Evolutionary conservation across 2,329 filamentous ascomycete species (phyloP).

Genomic region (Emericellopsis cladophorae): DNA sequence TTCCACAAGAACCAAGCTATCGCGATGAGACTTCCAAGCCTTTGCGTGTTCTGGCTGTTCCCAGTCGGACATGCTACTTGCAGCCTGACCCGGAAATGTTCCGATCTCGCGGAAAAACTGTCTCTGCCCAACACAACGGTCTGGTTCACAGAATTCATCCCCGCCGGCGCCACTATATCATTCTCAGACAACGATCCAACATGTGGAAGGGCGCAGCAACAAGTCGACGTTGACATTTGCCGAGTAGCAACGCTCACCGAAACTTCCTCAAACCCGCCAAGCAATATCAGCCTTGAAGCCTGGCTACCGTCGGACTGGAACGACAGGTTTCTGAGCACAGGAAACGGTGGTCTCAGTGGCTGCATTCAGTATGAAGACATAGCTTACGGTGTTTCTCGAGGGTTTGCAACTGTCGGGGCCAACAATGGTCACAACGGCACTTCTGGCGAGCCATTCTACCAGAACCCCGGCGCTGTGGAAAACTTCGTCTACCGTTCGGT

Average conservation of each 20-base stretch:
- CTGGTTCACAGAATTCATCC: slow-evolving; percentile 10
- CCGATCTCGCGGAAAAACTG: neutral
- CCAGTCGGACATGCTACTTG: neutral
- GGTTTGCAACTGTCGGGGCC: slow-evolving; percentile 33
- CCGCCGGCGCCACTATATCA: slow-evolving; percentile 22
- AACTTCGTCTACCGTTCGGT: slow-evolving; percentile 22
- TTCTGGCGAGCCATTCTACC: slow-evolving; percentile 13
- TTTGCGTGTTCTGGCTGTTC: neutral
- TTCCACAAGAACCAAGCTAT: neutral
- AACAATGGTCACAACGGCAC: slow-evolving; percentile 39
- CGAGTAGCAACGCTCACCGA: slow-evolving; percentile 7
- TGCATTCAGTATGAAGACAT: slow-evolving; percentile 35
- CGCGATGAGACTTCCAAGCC: neutral
- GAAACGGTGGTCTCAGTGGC: slow-evolving; percentile 34
- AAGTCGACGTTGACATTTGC: slow-evolving; percentile 8
- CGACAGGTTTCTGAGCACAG: slow-evolving; percentile 29
- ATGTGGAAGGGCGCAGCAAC: slow-evolving; percentile 14
- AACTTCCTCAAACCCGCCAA: slow-evolving; percentile 23
- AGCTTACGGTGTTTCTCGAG: slow-evolving; percentile 26
- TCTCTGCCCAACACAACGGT: neutral
- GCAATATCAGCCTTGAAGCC: slow-evolving; percentile 30
- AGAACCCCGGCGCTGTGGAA: slow-evolving; percentile 20
- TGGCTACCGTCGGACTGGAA: slow-evolving; percentile 34
- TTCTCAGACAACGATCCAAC: slow-evolving; percentile 22
- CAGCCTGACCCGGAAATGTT: neutral